These are phyloP conservation scores for Colletotrichum liaoningense DNA, from an alignment of 2,329 filamentous ascomycete genomes.

Conservation along the genomic window DNA sequence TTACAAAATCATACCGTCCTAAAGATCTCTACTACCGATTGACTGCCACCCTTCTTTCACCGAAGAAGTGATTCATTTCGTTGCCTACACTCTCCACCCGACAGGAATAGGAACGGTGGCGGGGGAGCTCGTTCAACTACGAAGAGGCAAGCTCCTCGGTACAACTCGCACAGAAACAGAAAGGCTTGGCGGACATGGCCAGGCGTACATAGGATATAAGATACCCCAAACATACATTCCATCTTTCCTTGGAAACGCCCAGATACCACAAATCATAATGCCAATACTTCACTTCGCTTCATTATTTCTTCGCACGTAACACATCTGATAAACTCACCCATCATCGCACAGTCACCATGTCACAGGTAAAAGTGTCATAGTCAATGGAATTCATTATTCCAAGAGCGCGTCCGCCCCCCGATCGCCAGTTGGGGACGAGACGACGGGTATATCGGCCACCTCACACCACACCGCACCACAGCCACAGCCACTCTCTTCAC, in stretches of 20 bases:
- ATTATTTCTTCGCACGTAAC: too few relatives aligned
- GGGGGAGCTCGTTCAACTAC: too few relatives aligned
- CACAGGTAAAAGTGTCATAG: neutral
- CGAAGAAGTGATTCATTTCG: too few relatives aligned
- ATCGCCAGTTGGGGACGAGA: neutral
- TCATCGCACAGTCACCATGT: neutral
- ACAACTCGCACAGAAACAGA: too few relatives aligned
- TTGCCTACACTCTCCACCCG: too few relatives aligned
- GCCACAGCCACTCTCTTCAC: neutral
- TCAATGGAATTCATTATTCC: conserved; percentile 24
- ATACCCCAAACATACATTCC: neutral
- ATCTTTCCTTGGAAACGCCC: neutral
- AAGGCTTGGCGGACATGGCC: too few relatives aligned
- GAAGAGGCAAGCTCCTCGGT: too few relatives aligned
- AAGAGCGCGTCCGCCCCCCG: conserved; percentile 17
- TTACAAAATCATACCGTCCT: too few relatives aligned
- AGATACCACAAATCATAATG: neutral
- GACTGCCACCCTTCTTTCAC: too few relatives aligned
- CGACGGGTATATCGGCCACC: conserved; percentile 35
- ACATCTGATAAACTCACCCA: neutral
- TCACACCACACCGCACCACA: neutral
- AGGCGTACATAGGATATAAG: too few relatives aligned
- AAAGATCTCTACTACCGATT: too few relatives aligned
- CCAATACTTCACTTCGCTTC: neutral
- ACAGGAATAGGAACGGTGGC: too few relatives aligned